Evolutionary conservation across 2,329 filamentous ascomycete species (phyloP).

Genomic region (Ceratocystis smalleyi): DNA sequence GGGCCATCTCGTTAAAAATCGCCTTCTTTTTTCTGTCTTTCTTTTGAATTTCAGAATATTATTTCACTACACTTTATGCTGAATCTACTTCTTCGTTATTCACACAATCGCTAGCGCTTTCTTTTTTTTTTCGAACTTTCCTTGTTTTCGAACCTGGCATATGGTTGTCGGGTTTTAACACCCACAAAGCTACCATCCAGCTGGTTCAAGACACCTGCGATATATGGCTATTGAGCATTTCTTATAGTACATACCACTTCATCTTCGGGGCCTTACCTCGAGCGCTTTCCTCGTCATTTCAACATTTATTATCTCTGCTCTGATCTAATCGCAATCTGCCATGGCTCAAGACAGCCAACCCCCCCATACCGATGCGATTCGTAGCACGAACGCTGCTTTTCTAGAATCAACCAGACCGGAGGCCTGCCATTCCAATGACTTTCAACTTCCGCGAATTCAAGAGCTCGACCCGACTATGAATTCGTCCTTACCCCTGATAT

Average conservation of each 20-base stretch:
- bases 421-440: background rate
- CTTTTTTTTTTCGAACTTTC: background rate
- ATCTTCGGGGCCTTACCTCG: background rate
- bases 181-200: background rate
- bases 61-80: background rate
- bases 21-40: background rate
- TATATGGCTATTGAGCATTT: background rate
- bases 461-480: conserved; percentile 8
- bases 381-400: background rate
- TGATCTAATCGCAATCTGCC: background rate
- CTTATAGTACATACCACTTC: background rate
- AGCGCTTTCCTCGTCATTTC: background rate
- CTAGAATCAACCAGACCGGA: background rate
- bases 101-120: background rate
- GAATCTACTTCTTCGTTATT: background rate
- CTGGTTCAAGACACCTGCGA: background rate
- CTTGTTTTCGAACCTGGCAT: background rate
- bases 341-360: conserved; percentile 1
- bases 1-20: background rate
- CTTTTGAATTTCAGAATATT: background rate
- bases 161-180: background rate
- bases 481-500: conserved; percentile 2
- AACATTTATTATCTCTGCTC: background rate
- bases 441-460: conserved; percentile 12
- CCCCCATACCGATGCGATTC: background rate